Conservation (phyloP, 2,329 filamentous ascomycete species). For the Fusarium sp. region DNA sequence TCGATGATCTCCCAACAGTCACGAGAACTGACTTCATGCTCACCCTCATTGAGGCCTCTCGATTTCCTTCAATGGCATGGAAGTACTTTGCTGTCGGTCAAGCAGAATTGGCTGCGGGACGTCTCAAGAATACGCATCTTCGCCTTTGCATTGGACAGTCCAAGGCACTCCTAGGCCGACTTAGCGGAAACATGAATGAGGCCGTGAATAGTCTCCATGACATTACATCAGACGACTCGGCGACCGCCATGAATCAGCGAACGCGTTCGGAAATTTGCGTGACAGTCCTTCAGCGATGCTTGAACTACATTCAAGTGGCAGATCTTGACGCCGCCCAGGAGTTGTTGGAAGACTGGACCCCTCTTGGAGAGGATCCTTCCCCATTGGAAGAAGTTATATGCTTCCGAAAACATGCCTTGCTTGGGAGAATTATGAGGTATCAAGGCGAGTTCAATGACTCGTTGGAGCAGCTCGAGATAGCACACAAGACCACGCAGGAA, state of each 20-base stretch:
- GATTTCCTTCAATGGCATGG: slow-evolving; percentile 39
- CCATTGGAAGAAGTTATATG: slow-evolving; percentile 27
- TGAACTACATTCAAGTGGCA: slow-evolving; percentile 36
- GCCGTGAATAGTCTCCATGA: slow-evolving; percentile 27
- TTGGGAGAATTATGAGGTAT: slow-evolving; percentile 33
- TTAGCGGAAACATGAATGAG: slow-evolving; percentile 36
- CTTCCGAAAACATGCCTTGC: slow-evolving; percentile 32
- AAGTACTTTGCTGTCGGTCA: slow-evolving; percentile 35
- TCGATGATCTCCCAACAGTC: slow-evolving; percentile 18
- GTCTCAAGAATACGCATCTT: slow-evolving; percentile 32
- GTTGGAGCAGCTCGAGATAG: slow-evolving; percentile 18
- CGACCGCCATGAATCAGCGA: slow-evolving; percentile 13
- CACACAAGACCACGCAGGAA: slow-evolving; percentile 14
- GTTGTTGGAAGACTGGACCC: slow-evolving; percentile 30
- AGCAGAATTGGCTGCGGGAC: slow-evolving; percentile 28
- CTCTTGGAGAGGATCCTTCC: slow-evolving; percentile 21
- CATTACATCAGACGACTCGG: slow-evolving; percentile 8
- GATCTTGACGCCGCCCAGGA: slow-evolving; percentile 27
- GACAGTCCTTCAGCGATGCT: slow-evolving; percentile 25
- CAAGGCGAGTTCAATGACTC: slow-evolving; percentile 30
- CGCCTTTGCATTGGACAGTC: slow-evolving; percentile 33
- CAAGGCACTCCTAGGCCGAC: slow-evolving; percentile 30
- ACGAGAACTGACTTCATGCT: slow-evolving; percentile 36
- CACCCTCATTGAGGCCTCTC: slow-evolving; percentile 36
- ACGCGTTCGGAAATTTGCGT: slow-evolving; percentile 31